These are phyloP conservation scores for Komagataella phaffii DNA, from an alignment of 805 yeast genomes.

Conservation along the genomic window DNA sequence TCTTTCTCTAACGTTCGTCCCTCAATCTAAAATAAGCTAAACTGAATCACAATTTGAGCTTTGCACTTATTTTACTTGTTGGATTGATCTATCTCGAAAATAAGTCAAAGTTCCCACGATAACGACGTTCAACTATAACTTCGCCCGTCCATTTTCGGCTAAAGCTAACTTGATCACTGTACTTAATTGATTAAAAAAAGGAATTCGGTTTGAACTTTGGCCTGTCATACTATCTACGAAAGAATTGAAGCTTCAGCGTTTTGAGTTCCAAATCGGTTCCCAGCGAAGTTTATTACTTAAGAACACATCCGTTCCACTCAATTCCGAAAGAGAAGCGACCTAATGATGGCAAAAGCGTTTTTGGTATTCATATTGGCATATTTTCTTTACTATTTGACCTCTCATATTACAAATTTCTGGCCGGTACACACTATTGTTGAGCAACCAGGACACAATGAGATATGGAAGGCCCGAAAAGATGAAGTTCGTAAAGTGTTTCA, in stretches of 20 bases:
- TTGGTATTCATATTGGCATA: conserved; percentile 27
- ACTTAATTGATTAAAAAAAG: not conserved
- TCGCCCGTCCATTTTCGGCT: not conserved
- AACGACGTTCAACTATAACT: not conserved
- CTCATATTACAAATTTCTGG: conserved; percentile 6
- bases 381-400: conserved; percentile 16
- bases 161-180: not conserved
- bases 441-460: conserved; percentile 3
- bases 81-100: not conserved
- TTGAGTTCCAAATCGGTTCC: conserved; percentile 7
- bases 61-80: not conserved
- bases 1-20: too few relatives aligned
- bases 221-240: not conserved
- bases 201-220: not conserved
- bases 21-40: not conserved
- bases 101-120: too few relatives aligned
- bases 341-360: conserved; percentile 30
- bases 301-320: conserved; percentile 28
- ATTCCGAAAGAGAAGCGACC: conserved; percentile 9
- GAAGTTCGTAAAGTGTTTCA: conserved; percentile 57
- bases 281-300: conserved; percentile 34
- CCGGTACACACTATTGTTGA: conserved; percentile 3
- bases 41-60: not conserved
- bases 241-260: not conserved
- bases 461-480: conserved; percentile 36